Evolutionary conservation across 1,139 yeast genomes (phyloP).

Genomic region (Geotrichum europaeum): DNA sequence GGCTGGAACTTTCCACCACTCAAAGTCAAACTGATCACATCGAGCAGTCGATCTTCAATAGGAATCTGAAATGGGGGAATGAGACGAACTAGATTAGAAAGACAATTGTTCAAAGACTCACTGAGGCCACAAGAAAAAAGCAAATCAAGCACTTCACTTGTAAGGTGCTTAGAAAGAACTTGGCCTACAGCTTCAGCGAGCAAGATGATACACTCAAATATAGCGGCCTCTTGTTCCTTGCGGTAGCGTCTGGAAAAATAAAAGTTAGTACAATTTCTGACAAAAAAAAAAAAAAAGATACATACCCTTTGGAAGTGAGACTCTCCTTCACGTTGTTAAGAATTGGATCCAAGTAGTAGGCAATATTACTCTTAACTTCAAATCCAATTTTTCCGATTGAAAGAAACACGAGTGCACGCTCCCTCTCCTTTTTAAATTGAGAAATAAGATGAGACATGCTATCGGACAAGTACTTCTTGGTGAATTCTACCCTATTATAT

Average conservation of each 20-base stretch:
- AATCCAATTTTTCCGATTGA: constrained; percentile 81
- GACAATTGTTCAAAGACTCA: constrained; percentile 68
- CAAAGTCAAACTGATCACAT: constrained; percentile 67
- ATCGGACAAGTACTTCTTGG: constrained; percentile 73
- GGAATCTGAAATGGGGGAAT: constrained; percentile 76
- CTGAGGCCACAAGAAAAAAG: constrained; percentile 79
- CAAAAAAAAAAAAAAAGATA: neutral
- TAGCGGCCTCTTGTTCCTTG: constrained; percentile 77
- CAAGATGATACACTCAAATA: constrained; percentile 84
- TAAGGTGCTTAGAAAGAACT: constrained; percentile 85
- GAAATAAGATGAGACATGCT: constrained; percentile 72
- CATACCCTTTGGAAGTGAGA: constrained; percentile 53
- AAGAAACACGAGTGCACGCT: constrained; percentile 68
- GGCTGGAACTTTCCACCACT: constrained; percentile 78
- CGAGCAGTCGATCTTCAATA: constrained; percentile 65
- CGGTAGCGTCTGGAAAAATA: constrained; percentile 41
- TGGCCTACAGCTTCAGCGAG: constrained; percentile 89
- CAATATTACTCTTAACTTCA: constrained; percentile 81
- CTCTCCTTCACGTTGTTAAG: constrained; percentile 81
- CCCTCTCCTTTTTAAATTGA: constrained; percentile 71
- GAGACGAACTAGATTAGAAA: constrained; percentile 59
- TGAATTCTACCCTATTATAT: constrained; percentile 71
- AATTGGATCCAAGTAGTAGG: constrained; percentile 82
- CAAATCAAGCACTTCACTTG: constrained; percentile 72
- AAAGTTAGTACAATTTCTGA: constrained; percentile 10